Base-by-base conservation (phyloP, 106 monocot genomes). In the Alisma plantagoaquatica region DNA sequence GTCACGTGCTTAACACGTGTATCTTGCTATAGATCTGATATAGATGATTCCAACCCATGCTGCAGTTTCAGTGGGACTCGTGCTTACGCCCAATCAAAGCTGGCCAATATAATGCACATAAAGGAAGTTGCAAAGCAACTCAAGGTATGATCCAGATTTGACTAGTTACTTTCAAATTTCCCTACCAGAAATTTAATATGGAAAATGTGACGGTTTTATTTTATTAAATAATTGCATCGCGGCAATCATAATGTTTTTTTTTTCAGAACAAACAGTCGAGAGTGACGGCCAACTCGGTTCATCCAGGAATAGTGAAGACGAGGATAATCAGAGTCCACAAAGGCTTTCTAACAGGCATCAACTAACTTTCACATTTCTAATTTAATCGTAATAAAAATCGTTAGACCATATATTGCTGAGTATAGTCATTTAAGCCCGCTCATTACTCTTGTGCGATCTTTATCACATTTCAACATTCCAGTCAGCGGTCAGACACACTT, bases 261-360 rank as follows among this genome's bases (percentile, higher is more conserved):
- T 11, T 12, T 5, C 63, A 70, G 75, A 59, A 33, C 46, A 64
- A 64, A 47, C 53, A 59, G 1, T 53, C 56, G 24, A 67, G 57
- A 14, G 58, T 75, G 1, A 75, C 69, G 17, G 44, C 57, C 5
- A 75, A 75, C n/a, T 33, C 54, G 0, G 63, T 75, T 22, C 75
- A 75, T 42, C 75, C 69, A 29, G 64, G 69, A 46, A 60, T 75
- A 6, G 64, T 75, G 16, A 64, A 75, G 46, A 75, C 75, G 26
- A 64, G 69, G 31, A 75, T 75, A 53, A 69, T 69, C 51, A 75
- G 64, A 56, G 69, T 60, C 23, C 55, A 64, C 29, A 70, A 60
- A 42, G 58, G 69, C 27, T 54, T 69, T 16, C 42, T 70, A 29
- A 75, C 69, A 64, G 69, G 75, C 28, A 55, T 18, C n/a, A 51